These are phyloP conservation scores for Phoma herbarum DNA, from an alignment of 2,329 filamentous ascomycete genomes.

Conservation along the genomic window DNA sequence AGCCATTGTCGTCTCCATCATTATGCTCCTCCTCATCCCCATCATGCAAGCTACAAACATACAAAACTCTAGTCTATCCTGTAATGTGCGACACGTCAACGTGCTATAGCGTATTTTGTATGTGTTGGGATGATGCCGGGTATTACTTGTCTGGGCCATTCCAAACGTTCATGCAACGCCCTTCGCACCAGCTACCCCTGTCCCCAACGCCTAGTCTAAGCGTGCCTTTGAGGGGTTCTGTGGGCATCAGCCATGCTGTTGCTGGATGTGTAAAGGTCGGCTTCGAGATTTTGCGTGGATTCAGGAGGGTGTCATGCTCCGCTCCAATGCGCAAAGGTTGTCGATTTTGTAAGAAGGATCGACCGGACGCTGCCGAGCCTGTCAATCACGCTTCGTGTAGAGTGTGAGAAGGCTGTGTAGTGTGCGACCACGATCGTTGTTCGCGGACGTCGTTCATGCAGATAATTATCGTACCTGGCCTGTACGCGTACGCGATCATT, in stretches of 20 bases:
- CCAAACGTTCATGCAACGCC: slow-evolving; percentile 48
- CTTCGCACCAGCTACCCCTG: slow-evolving; percentile 31
- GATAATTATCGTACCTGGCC: background rate
- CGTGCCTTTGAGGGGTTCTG: slow-evolving; percentile 12
- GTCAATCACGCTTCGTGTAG: slow-evolving; percentile 14
- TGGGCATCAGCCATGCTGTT: slow-evolving; percentile 16
- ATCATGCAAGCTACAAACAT: slow-evolving; percentile 10
- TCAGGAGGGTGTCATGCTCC: slow-evolving; percentile 4
- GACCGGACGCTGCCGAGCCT: slow-evolving; percentile 16
- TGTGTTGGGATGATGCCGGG: slow-evolving; percentile 29
- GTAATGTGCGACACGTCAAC: slow-evolving; percentile 21
- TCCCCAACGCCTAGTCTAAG: slow-evolving; percentile 36
- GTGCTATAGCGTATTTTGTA: slow-evolving; percentile 11
- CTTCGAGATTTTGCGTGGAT: slow-evolving; percentile 4
- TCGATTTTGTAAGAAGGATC: slow-evolving; percentile 4
- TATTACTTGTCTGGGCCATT: slow-evolving; percentile 27
- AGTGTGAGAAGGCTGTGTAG: background rate
- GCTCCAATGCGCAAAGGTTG: slow-evolving; percentile 8
- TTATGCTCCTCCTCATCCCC: slow-evolving; percentile 7
- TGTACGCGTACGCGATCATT: slow-evolving; percentile 7
- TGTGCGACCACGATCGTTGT: background rate
- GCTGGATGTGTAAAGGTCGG: slow-evolving; percentile 8
- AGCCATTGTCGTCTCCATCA: slow-evolving; percentile 9
- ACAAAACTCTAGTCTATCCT: slow-evolving; percentile 26
- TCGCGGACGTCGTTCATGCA: slow-evolving; percentile 1